Evolutionary conservation across 2,329 filamentous ascomycete genomes (phyloP), one percentile per base, ranked within the genome.

Genomic region (Phyllosticta paracitricarpa): DNA sequence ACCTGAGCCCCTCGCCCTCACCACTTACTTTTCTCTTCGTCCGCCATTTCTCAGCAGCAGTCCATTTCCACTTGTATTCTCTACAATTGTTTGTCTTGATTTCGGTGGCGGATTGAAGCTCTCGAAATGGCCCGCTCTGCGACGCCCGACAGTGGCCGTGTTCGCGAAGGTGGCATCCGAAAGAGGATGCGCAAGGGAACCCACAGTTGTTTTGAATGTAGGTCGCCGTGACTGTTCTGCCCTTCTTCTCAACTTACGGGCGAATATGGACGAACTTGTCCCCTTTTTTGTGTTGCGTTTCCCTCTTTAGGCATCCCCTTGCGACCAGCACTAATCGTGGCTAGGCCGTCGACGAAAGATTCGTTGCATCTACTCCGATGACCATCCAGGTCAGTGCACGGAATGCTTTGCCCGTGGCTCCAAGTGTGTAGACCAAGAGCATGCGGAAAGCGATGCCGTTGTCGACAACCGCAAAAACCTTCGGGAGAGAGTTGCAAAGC

Each of bases 321-420:
- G 73, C 26, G 64, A 75, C 65, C 7, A 19, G 55, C 25, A 52
- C 35, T 58, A 53, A 60, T 12, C 25, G 19, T 40, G 17, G 4
- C 25, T 22, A 73, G 81, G 79, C 62, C 75, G 78, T 51, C 75
- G 79, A 48, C 76, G 79, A 57, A 81, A 81, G 68, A 78, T 80
- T 28, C 73, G 75, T 58, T 82, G 79, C 67, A 75, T 78, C 58
- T 79, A 73, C 61, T 69, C 70, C 26, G 63, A 70, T n/a, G 72
- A 73, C 48, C 75, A 72, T 57, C 70, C 72, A 12, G 67, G 72
- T 25, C 67, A 73, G 58, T 81, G 78, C 66, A 74, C 73, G 30
- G 76, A 75, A 65, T 81, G 79, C 68, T 73, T 72, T 57, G 68
- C 75, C 35, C 76, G 79, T 59, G 75, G 73, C 3, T 75, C 74